Evolutionary conservation across 2,329 filamentous ascomycete genomes (phyloP), one percentile per base, ranked within the genome.

Genomic region (Aureobasidium sp.): DNA sequence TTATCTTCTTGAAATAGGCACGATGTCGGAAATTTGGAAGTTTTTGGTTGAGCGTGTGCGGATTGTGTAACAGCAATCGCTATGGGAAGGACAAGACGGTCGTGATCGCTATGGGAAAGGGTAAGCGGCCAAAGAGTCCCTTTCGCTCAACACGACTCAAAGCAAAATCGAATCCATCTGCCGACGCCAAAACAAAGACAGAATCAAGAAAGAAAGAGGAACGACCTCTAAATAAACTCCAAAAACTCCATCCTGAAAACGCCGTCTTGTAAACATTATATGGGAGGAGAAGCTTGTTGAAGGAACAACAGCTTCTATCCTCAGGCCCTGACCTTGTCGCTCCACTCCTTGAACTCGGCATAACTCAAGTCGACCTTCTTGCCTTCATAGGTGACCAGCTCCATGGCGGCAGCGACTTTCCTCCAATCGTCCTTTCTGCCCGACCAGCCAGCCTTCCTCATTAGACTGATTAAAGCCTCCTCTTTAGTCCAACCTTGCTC

Each of bases 401-500:
- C 86, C 72, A 96, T 79, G 55, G 89, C 85, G n/a, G 73, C 76
- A 25, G 74, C 76, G 3, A 97, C 85, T 63, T 90, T 86, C 66
- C 82, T 82, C 93, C 92, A 97, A 44, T 83, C 81, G 59, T 78
- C 77, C 69, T 70, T 77, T 48, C 76, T 74, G 1, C 91, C 91
- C 62, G 82, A 82, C 92, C 92, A 99, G 1, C 94, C 94, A 0
- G 92, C 92, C 80, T 99, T 99, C 63, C 90, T 83, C 87, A 97
- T 94, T 71, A 97, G 77, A 74, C 90, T 95, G 59, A 91, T 82
- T 3, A 99, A 75, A 0, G 93, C 90, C 80, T 97, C 90, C 72
- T 97, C 92, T 75, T 94, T 92, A 11, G 83, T 90, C 94, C 94
- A 99, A 16, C 90, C 92, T 73, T 97, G 94, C 78, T 99, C 94